phyloP scores from a whole-genome alignment of 768 basidiomycete genomes.

The Lenzites betulinus region DNA sequence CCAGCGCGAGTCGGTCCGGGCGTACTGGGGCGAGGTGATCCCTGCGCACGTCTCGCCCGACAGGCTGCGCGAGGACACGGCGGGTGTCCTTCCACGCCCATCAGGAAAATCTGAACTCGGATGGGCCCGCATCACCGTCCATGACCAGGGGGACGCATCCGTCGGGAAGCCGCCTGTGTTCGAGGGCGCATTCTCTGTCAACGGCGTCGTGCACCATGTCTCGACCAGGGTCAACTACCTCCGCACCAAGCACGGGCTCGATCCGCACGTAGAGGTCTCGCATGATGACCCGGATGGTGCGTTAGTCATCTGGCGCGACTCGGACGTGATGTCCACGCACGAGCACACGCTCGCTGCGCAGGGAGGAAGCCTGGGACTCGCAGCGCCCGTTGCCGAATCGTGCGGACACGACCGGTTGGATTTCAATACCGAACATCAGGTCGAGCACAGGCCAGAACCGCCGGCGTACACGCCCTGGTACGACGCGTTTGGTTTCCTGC shows the following conservation, averaged over 20 bases:
- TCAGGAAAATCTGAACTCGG: constrained; percentile 53
- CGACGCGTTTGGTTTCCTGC: constrained; percentile 39
- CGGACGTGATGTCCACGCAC: constrained; percentile 59
- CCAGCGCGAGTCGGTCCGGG: constrained; percentile 61
- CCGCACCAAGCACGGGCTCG: constrained; percentile 57
- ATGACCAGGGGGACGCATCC: constrained; percentile 55
- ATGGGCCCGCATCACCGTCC: constrained; percentile 78
- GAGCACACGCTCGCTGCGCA: constrained; percentile 44
- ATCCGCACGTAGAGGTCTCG: constrained; percentile 47
- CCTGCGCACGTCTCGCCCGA: constrained; percentile 50
- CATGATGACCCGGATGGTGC: constrained; percentile 47
- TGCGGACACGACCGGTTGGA: constrained; percentile 73
- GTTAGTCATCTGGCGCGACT: constrained; percentile 77
- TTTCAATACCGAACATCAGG: constrained; percentile 67
- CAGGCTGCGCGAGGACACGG: constrained; percentile 65
- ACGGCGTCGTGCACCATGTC: constrained; percentile 71
- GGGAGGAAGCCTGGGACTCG: constrained; percentile 23
- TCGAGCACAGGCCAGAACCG: constrained; percentile 40
- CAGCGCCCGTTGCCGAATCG: constrained; percentile 35
- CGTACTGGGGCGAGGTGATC: constrained; percentile 78
- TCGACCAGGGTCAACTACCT: constrained; percentile 71
- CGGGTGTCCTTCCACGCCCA: constrained; percentile 50
- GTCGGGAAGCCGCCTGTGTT: constrained; percentile 56
- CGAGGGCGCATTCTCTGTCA: constrained; percentile 74
- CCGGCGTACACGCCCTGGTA: constrained; percentile 42